Evolutionary conservation across 2,329 filamentous ascomycete species (phyloP).

Genomic region (Fusarium agapanthi): DNA sequence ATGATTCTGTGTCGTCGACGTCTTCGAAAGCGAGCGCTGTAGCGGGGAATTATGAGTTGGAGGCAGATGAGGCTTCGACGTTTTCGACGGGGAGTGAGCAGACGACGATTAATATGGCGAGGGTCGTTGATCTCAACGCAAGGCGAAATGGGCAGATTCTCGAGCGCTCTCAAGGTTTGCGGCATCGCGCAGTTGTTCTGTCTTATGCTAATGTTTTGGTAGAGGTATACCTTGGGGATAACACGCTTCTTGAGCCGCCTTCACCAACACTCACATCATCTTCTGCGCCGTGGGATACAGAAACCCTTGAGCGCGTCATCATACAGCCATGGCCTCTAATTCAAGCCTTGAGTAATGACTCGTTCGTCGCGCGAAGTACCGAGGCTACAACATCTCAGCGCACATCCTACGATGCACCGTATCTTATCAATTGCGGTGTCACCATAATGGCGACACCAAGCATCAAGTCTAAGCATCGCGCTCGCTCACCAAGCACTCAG

Average conservation of each 20-base stretch:
- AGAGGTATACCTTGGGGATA: neutral
- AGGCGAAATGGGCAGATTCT: neutral
- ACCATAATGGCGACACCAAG: conserved; percentile 16
- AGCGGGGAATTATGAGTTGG: conserved; percentile 1
- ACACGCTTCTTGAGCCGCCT: neutral
- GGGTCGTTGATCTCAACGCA: neutral
- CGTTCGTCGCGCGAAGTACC: conserved; percentile 28
- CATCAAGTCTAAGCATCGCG: neutral
- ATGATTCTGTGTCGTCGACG: neutral
- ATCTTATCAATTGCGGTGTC: conserved; percentile 26
- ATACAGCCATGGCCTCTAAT: conserved; percentile 19
- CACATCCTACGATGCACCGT: neutral
- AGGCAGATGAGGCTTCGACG: conserved; percentile 8
- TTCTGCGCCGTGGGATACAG: neutral
- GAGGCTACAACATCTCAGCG: conserved; percentile 16
- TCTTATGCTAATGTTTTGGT: neutral
- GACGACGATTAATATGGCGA: neutral
- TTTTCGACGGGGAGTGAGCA: conserved; percentile 3
- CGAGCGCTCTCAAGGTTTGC: neutral
- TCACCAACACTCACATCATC: neutral
- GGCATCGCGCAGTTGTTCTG: neutral
- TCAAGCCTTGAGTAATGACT: conserved; percentile 25
- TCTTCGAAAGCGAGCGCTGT: conserved; percentile 1
- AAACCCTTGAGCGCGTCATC: neutral
- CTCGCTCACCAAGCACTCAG: conserved; percentile 1